Conservation (phyloP, 768 basidiomycete genomes). For the Podaxis sp. region DNA sequence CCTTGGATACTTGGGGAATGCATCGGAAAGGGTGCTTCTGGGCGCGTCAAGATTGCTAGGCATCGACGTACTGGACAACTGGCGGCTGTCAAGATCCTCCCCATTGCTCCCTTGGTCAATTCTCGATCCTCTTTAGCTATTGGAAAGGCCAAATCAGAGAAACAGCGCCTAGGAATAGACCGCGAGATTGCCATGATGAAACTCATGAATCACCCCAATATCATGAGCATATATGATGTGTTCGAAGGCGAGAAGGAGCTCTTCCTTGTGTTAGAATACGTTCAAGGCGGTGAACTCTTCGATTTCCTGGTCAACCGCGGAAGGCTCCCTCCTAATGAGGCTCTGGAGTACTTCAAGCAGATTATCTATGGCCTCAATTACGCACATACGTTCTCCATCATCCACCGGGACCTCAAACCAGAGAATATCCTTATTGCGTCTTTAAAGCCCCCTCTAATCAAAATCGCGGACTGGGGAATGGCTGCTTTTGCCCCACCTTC, state of each 20-base stretch:
- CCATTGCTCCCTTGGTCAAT: slow-evolving; percentile 73
- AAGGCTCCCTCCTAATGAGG: slow-evolving; percentile 76
- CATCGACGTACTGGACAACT: slow-evolving; percentile 85
- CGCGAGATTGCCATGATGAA: slow-evolving; percentile 99
- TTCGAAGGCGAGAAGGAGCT: slow-evolving; percentile 91
- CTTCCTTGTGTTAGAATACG: slow-evolving; percentile 91
- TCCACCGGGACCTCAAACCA: slow-evolving; percentile 96
- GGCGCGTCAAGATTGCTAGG: slow-evolving; percentile 91
- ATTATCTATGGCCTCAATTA: slow-evolving; percentile 95
- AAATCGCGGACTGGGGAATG: slow-evolving; percentile 99
- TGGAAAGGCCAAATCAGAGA: slow-evolving; percentile 72
- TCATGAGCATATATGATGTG: slow-evolving; percentile 93
- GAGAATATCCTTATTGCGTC: slow-evolving; percentile 95
- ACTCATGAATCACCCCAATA: slow-evolving; percentile 97
- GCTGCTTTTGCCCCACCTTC: slow-evolving; percentile 90
- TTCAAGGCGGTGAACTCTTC: slow-evolving; percentile 95
- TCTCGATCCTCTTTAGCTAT: slow-evolving; percentile 69
- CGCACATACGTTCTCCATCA: slow-evolving; percentile 96
- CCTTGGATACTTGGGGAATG: slow-evolving; percentile 94
- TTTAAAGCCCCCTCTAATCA: slow-evolving; percentile 78
- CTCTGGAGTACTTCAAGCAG: slow-evolving; percentile 91
- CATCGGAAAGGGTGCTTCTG: slow-evolving; percentile 91
- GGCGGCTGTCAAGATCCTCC: slow-evolving; percentile 95
- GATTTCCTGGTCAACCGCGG: slow-evolving; percentile 93
- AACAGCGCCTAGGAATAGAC: slow-evolving; percentile 84